Conservation (phyloP, 139 green algal genomes). For the Coccomyxa sp. region DNA sequence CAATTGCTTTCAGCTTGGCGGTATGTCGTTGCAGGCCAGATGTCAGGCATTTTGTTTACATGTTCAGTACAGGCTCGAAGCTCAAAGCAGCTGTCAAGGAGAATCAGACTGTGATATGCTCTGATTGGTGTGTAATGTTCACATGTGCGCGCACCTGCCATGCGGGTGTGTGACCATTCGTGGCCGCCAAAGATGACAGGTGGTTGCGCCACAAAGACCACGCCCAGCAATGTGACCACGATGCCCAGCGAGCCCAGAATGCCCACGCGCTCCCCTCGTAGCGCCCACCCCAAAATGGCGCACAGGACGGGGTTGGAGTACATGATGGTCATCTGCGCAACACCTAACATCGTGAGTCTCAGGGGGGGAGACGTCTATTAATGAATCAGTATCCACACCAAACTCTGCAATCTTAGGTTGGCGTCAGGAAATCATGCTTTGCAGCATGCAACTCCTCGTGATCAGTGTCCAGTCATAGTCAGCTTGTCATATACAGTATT, state of each 20-base stretch:
- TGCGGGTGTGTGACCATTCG: neutral
- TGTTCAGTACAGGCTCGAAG: too few relatives aligned
- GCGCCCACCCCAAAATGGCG: constrained; percentile 21
- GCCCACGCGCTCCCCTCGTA: constrained; percentile 17
- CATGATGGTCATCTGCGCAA: constrained; percentile 34
- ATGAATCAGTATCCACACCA: neutral
- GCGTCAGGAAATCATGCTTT: too few relatives aligned
- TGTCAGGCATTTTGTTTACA: neutral
- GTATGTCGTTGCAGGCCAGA: neutral
- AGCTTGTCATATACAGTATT: neutral
- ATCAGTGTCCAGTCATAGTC: neutral
- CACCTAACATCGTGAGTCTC: neutral
- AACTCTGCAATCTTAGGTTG: neutral
- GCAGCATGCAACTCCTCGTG: neutral
- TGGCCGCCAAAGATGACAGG: constrained; percentile 26
- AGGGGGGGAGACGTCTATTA: too few relatives aligned
- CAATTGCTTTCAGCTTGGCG: neutral
- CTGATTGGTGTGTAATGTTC: neutral
- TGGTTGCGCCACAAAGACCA: constrained; percentile 25
- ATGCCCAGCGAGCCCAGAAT: constrained; percentile 20
- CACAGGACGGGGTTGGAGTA: constrained; percentile 36
- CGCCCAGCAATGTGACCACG: constrained; percentile 19
- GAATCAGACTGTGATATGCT: too few relatives aligned
- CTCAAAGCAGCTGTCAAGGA: too few relatives aligned
- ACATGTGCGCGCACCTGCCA: neutral